These are phyloP conservation scores for Leccinum ochraceum DNA, from an alignment of 768 basidiomycete genomes.

Conservation along the genomic window DNA sequence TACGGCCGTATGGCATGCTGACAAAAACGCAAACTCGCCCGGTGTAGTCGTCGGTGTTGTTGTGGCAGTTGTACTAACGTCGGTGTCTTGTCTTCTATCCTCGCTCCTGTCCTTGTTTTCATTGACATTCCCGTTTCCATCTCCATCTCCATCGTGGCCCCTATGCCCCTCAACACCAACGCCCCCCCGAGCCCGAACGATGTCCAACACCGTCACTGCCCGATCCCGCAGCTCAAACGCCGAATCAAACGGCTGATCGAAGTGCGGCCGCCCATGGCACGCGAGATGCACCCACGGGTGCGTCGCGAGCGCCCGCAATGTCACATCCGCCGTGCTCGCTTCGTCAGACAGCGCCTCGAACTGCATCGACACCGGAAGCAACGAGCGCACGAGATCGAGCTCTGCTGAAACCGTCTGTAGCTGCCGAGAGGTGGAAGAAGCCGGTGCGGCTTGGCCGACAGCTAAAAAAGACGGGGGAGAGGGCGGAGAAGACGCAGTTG, in stretches of 20 bases:
- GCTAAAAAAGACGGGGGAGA: conserved; percentile 15
- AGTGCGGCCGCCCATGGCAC: conserved; percentile 31
- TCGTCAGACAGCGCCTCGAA: conserved; percentile 15
- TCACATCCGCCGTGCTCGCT: conserved; percentile 16
- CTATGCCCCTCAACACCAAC: conserved; percentile 9
- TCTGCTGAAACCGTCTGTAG: conserved; percentile 21
- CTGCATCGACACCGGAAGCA: conserved; percentile 16
- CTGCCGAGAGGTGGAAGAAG: not conserved
- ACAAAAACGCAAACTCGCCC: conserved; percentile 34
- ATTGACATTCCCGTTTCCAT: not conserved
- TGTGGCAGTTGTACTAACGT: not conserved
- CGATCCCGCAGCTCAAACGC: conserved; percentile 28
- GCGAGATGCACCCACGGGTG: conserved; percentile 35
- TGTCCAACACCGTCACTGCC: conserved; percentile 18
- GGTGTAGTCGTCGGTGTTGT: not conserved
- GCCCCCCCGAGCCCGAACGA: not conserved
- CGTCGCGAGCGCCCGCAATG: conserved; percentile 13
- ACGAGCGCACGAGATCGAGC: conserved; percentile 23
- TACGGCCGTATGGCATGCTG: conserved; percentile 36
- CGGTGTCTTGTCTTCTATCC: not conserved
- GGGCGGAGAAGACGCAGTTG: not conserved
- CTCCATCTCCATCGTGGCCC: not conserved
- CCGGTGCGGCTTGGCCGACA: conserved; percentile 23
- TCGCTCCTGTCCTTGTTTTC: not conserved
- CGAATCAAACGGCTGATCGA: conserved; percentile 27